Base-by-base conservation (phyloP, 345 rosid species). In the Rhizophora mangle region DNA sequence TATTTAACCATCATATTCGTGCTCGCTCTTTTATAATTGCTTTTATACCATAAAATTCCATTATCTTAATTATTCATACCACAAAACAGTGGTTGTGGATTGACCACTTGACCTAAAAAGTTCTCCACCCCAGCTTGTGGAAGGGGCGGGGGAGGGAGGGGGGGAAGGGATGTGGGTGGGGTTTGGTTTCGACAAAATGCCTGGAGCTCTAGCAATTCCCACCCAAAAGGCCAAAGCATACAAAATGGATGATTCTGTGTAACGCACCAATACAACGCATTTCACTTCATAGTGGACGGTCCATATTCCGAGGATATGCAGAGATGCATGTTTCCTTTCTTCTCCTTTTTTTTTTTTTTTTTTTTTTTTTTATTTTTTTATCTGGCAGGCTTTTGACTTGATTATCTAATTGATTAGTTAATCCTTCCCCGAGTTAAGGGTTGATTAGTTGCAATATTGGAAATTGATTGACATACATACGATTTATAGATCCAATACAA, bases 161-260 rank as follows among this genome's bases (percentile, higher is more conserved):
- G 4, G 5, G 34, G 34, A 31, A 6, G 49, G 49, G 3, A 16
- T 39, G 49, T 43, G 49, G 19, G n/a, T 2, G 29, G 60, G n/a
- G 53, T 68, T 36, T 32, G 49, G 49, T 60, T 32, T 62, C 19
- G 49, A 6, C 13, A 27, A 46, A 9, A 39, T 26, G 4, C 37
- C n/a, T 43, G 15, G 57, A 20, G 58, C 15, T 6, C 20, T 6
- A 64, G 57, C 70, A 52, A 21, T 68, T 30, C 66, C 78, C 77
- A 76, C 79, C 60, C 54, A 76, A 55, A 37, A 34, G 37, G 37
- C 29, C 24, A 13, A 43, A 13, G 3, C 29, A 7, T 22, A 72
- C 30, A 51, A 70, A 30, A 70, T 78, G 81, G 82, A 71, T 66
- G 70, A 68, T 78, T 74, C 72, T 66, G 72, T 80, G 79, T 60